These are phyloP conservation scores for Yamadazyma songkhlaensis DNA, from an alignment of 1,139 yeast species.

Conservation along the genomic window DNA sequence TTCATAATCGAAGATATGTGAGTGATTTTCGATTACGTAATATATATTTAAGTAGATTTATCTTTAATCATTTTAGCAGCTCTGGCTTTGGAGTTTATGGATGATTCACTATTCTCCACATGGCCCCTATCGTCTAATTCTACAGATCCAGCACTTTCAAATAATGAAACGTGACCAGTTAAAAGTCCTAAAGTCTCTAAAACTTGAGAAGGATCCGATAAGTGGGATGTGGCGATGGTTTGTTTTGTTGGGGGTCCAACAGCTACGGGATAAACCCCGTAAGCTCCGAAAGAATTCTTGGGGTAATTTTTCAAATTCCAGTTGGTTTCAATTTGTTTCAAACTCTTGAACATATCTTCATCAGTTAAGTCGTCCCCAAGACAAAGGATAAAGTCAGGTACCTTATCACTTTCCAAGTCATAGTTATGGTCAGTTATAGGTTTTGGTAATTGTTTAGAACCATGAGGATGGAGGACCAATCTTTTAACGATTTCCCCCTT, in stretches of 20 bases:
- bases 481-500: conserved; percentile 94
- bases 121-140: conserved; percentile 77
- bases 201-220: conserved; percentile 83
- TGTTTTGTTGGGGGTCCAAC: conserved; percentile 93
- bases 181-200: conserved; percentile 79
- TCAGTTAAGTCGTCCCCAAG: conserved; percentile 96
- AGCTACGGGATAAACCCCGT: conserved; percentile 82
- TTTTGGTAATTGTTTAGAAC: conserved; percentile 39
- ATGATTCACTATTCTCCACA: conserved; percentile 44
- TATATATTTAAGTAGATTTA: too few species aligned
- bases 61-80: conserved; percentile 19
- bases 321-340: conserved; percentile 55
- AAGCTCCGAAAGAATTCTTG: conserved; percentile 44
- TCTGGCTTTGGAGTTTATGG: conserved; percentile 38
- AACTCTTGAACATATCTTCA: conserved; percentile 91
- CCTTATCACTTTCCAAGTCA: conserved; percentile 41
- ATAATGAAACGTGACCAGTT: conserved; percentile 70
- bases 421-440: conserved; percentile 22
- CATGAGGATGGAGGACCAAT: conserved; percentile 64
- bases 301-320: conserved; percentile 41
- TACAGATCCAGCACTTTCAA: conserved; percentile 75
- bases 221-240: conserved; percentile 85
- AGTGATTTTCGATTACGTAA: too few species aligned
- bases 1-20: too few species aligned
- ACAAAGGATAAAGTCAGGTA: conserved; percentile 84